Conservation (phyloP, 2,329 filamentous ascomycete species). For the Ceratocystis cacaofunesta region DNA sequence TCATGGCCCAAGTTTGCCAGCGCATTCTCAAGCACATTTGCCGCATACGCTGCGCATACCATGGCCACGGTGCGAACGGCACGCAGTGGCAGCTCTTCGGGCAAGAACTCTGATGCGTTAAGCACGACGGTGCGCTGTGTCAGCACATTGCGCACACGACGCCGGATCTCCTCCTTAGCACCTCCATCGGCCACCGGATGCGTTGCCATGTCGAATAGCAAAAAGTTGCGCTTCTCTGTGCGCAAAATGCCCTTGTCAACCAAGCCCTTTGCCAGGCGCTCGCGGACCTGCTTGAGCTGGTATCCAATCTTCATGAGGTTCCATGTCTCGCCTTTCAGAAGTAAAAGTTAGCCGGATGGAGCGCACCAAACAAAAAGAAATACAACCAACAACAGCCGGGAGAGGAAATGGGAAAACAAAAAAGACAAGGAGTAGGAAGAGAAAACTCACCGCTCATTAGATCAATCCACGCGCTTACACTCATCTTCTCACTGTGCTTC, state of each 20-base stretch:
- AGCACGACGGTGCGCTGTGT: conserved; percentile 90
- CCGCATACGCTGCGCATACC: conserved; percentile 95
- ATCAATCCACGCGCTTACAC: conserved; percentile 97
- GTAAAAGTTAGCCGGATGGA: background rate
- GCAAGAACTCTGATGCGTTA: conserved; percentile 71
- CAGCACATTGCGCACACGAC: conserved; percentile 80
- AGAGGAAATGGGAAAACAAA: background rate
- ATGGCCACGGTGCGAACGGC: conserved; percentile 84
- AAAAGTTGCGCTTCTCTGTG: conserved; percentile 98
- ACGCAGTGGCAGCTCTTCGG: conserved; percentile 86
- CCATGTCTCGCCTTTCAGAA: conserved; percentile 76
- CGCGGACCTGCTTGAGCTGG: conserved; percentile 96
- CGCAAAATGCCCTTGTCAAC: conserved; percentile 98
- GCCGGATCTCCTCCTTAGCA: conserved; percentile 93
- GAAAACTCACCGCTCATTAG: conserved; percentile 74
- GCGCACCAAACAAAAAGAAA: background rate
- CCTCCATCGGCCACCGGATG: conserved; percentile 92
- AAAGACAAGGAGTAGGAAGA: conserved; percentile 7
- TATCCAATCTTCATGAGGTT: conserved; percentile 99
- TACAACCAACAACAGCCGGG: background rate
- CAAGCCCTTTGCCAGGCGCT: conserved; percentile 89
- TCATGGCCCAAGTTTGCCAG: conserved; percentile 86
- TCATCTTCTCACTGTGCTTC: conserved; percentile 99
- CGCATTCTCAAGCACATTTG: conserved; percentile 97
- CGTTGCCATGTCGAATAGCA: conserved; percentile 99